Percentiles rank a stretch among this genome's conserved stretches.
Conservation (phyloP, 805 yeast species). For the Candida insectalens region DNA sequence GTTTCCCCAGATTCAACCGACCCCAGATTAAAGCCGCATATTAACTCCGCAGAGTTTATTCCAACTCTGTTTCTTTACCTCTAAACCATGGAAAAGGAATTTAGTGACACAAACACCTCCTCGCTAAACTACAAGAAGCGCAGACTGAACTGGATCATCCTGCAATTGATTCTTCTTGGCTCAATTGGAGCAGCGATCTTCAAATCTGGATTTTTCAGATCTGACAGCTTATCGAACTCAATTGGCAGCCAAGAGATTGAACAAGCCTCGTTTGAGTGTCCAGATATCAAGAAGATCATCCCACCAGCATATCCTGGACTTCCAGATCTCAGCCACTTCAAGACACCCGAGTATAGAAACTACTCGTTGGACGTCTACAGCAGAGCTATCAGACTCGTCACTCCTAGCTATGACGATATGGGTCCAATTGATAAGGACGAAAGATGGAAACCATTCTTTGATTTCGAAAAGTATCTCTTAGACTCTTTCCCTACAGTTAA, state of each 20-base stretch:
- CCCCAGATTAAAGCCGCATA: no score
- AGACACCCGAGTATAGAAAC: slow-evolving; percentile 2
- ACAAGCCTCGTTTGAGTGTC: slow-evolving; percentile 1
- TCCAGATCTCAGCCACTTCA: slow-evolving; percentile 1
- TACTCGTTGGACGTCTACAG: slow-evolving; percentile 3
- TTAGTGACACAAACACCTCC: not conserved
- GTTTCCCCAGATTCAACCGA: no score
- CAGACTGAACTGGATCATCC: not conserved
- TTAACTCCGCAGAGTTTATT: no score
- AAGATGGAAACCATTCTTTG: slow-evolving; percentile 40
- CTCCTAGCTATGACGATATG: slow-evolving; percentile 36
- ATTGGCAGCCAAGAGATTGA: no score
- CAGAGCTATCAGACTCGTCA: slow-evolving; percentile 37
- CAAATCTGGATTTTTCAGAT: no score
- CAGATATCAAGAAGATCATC: not conserved
- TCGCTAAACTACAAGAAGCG: not conserved
- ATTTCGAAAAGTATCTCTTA: slow-evolving; percentile 37
- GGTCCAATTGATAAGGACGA: slow-evolving; percentile 35
- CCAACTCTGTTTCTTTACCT: not conserved
- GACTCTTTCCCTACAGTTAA: slow-evolving; percentile 31
- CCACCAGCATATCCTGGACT: not conserved
- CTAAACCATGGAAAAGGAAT: not conserved
- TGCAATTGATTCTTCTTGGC: no score
- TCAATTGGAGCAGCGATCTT: no score
- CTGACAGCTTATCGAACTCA: no score